A percentile compares a stretch with the other conserved stretches of the same genome.
Evolutionary conservation across 2,329 filamentous ascomycete species (phyloP).

Genomic region (Pyrenochaeta sp.): DNA sequence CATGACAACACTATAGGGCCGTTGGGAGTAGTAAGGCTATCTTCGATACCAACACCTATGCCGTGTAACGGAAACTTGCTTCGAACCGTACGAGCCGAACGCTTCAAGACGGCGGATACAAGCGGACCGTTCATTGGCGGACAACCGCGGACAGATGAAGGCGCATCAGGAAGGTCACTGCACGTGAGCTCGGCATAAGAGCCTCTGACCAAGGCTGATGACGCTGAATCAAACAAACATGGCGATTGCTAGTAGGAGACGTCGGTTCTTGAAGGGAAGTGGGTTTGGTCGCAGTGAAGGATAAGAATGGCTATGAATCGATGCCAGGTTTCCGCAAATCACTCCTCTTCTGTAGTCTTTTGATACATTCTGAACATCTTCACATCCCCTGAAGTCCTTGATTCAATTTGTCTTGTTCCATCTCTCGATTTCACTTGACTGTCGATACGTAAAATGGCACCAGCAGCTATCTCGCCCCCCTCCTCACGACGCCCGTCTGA

Average conservation of each 20-base stretch:
- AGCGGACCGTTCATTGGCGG: slow-evolving; percentile 27
- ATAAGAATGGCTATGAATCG: slow-evolving; percentile 24
- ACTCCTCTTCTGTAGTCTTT: not conserved
- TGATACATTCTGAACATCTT: not conserved
- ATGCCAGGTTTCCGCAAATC: slow-evolving; percentile 1
- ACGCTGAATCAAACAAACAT: slow-evolving; percentile 25
- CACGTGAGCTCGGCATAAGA: slow-evolving; percentile 41
- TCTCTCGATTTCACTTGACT: not conserved
- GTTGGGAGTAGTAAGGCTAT: not conserved
- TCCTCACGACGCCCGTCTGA: slow-evolving; percentile 44
- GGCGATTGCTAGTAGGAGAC: slow-evolving; percentile 18
- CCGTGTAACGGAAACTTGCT: not conserved
- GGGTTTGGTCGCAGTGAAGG: slow-evolving; percentile 16
- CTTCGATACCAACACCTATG: not conserved
- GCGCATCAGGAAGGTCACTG: slow-evolving; percentile 24
- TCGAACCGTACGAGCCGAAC: not conserved
- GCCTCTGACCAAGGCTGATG: slow-evolving; percentile 14
- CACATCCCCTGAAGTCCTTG: not conserved
- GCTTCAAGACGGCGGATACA: slow-evolving; percentile 21
- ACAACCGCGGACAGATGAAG: slow-evolving; percentile 23
- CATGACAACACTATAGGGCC: not conserved
- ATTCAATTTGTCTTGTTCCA: not conserved
- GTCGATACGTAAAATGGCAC: slow-evolving; percentile 35
- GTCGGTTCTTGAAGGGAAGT: slow-evolving; percentile 36
- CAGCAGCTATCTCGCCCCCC: slow-evolving; percentile 52